These are phyloP conservation scores for Dictyostelium capitatum DNA, from an alignment of 78 protist species.

Conservation along the genomic window DNA sequence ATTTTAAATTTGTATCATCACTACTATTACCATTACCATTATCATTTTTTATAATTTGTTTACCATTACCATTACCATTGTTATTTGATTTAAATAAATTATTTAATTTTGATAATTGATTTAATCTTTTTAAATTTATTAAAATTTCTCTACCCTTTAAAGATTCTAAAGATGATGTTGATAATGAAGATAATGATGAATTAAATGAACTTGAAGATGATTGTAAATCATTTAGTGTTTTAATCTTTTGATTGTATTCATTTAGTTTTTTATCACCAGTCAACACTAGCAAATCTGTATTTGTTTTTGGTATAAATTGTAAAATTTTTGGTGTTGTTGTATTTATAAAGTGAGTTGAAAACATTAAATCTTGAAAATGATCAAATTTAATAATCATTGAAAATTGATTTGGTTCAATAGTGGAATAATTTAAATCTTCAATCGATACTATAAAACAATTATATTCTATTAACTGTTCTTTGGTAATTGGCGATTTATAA, in stretches of 20 bases:
- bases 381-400: conserved; percentile 51
- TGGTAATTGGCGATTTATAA: not conserved
- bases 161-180: not conserved
- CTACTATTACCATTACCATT: not conserved
- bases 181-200: not conserved
- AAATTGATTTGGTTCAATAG: not conserved
- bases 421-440: not conserved
- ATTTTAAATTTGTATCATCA: not conserved
- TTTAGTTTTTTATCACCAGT: not conserved
- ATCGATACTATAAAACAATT: conserved; percentile 31
- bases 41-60: no score
- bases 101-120: not conserved
- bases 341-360: conserved; percentile 6
- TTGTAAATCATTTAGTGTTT: conserved; percentile 4
- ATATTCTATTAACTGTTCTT: not conserved
- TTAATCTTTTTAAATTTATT: conserved; percentile 21
- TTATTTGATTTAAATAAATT: not conserved
- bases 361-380: not conserved
- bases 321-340: not conserved
- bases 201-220: not conserved
- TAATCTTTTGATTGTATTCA: not conserved
- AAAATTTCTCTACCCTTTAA: no score
- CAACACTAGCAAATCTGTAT: not conserved
- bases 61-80: not conserved
- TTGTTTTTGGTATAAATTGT: not conserved